phyloP scores from a whole-genome alignment of 2,329 filamentous ascomycete species.

The Fusarium domesticum region DNA sequence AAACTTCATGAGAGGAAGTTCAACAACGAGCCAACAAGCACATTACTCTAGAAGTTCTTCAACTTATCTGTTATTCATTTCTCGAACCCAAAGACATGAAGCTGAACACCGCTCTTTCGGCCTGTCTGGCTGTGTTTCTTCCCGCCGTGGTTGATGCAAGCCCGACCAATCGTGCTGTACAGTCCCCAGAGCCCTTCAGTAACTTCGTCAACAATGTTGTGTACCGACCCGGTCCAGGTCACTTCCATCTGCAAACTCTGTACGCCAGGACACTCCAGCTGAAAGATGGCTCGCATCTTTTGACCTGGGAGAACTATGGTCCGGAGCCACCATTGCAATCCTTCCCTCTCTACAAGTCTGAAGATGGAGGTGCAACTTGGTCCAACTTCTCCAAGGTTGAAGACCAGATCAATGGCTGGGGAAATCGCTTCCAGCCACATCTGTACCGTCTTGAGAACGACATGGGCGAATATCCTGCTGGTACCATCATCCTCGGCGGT shows the following conservation, averaged over 20 bases:
- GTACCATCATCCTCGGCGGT: constrained; percentile 13
- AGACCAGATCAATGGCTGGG: constrained; percentile 61
- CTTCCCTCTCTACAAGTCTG: constrained; percentile 52
- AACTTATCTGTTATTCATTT: too few species aligned
- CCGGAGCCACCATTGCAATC: constrained; percentile 50
- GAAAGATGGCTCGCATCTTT: constrained; percentile 42
- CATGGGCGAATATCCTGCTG: constrained; percentile 53
- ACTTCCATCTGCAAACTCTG: constrained; percentile 18
- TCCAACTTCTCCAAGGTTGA: constrained; percentile 57
- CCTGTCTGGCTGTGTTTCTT: too few species aligned
- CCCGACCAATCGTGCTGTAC: too few species aligned
- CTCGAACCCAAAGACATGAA: too few species aligned
- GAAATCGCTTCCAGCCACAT: constrained; percentile 68
- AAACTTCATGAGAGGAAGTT: too few species aligned
- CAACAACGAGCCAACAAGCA: too few species aligned
- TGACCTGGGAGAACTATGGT: constrained; percentile 54
- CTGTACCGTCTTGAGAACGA: constrained; percentile 58
- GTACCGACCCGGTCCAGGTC: constrained; percentile 33
- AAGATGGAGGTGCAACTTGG: constrained; percentile 57
- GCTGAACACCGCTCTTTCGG: too few species aligned
- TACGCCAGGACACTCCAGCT: constrained; percentile 45
- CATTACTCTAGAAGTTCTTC: too few species aligned
- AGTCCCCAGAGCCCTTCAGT: background rate
- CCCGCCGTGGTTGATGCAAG: too few species aligned
- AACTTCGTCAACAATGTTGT: constrained; percentile 29